Percentiles rank a stretch among this genome's conserved stretches.
These are phyloP conservation scores for Quercus alba DNA, from an alignment of 306 rosid genomes.

Conservation along the genomic window DNA sequence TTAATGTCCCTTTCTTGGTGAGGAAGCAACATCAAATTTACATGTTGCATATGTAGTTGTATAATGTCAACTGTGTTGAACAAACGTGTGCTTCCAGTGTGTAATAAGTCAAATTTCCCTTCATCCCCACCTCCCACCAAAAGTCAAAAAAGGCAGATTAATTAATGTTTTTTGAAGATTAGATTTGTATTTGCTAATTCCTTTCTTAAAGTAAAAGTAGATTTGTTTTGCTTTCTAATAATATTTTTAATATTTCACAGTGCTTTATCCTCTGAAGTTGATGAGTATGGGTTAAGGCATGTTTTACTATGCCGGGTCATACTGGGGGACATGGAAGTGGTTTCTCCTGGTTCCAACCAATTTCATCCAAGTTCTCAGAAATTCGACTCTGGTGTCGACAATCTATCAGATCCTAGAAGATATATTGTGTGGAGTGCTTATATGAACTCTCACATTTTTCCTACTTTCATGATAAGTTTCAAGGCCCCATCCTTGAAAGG, in stretches of 20 bases:
- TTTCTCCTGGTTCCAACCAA: constrained; percentile 43
- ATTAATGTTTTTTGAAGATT: neutral
- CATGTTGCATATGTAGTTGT: no score
- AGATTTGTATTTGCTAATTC: neutral
- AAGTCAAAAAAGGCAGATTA: no score
- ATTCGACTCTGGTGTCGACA: constrained; percentile 53
- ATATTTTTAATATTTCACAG: constrained; percentile 22
- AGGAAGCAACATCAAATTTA: no score
- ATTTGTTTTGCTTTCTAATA: neutral
- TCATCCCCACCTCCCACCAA: no score
- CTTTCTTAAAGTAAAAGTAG: no score
- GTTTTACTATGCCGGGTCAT: constrained; percentile 52
- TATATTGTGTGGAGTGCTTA: constrained; percentile 47
- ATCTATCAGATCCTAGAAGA: constrained; percentile 27
- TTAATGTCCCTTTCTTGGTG: no score
- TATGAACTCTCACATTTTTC: constrained; percentile 52
- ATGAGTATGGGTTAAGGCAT: constrained; percentile 46
- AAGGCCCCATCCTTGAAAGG: constrained; percentile 20
- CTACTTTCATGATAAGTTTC: constrained; percentile 46
- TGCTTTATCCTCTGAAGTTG: constrained; percentile 28
- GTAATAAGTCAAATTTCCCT: no score
- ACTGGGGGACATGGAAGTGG: constrained; percentile 44
- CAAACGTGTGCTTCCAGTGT: no score
- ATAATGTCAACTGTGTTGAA: no score
- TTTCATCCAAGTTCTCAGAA: constrained; percentile 36